Evolutionary conservation across 78 protist species (phyloP).

Genomic region (Chrysochromulina parva): DNA sequence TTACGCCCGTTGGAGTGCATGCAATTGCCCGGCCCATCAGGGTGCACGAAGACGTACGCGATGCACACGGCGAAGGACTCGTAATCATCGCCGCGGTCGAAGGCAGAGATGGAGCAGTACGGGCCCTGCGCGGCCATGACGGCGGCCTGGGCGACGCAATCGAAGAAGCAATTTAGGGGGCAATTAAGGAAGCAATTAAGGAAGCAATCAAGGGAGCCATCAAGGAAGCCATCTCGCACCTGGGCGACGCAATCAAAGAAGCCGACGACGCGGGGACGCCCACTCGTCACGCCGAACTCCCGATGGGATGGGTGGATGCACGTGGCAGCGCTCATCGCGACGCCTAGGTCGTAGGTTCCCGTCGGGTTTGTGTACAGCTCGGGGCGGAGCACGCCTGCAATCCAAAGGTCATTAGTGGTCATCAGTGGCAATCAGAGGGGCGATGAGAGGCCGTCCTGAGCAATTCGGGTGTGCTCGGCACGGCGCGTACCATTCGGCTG

Average conservation of each 20-base stretch:
- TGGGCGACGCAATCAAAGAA: slow-evolving; percentile 43
- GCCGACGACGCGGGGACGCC: slow-evolving; percentile 45
- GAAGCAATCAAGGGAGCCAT: too few species aligned
- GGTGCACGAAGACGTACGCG: slow-evolving; percentile 41
- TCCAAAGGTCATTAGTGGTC: too few species aligned
- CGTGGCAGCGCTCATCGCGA: slow-evolving; percentile 26
- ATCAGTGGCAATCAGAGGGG: background rate
- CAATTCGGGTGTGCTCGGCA: background rate
- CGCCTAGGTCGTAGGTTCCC: slow-evolving; percentile 28
- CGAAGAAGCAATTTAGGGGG: background rate
- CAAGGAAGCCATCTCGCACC: background rate
- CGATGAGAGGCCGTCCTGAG: background rate
- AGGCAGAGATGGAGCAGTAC: slow-evolving; percentile 31
- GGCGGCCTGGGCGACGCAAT: slow-evolving; percentile 36
- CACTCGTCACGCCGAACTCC: slow-evolving; percentile 40
- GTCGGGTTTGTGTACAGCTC: background rate
- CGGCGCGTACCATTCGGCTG: slow-evolving; percentile 11
- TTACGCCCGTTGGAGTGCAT: slow-evolving; percentile 25
- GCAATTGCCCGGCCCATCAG: background rate
- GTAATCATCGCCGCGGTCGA: slow-evolving; percentile 50
- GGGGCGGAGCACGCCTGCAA: too few species aligned
- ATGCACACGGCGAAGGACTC: slow-evolving; percentile 26
- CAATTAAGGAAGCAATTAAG: background rate
- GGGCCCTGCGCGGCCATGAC: slow-evolving; percentile 41
- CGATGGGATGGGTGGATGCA: slow-evolving; percentile 16